These are phyloP conservation scores for Pseudopithomyces chartarum DNA, from an alignment of 2,329 filamentous ascomycete genomes.

Conservation along the genomic window DNA sequence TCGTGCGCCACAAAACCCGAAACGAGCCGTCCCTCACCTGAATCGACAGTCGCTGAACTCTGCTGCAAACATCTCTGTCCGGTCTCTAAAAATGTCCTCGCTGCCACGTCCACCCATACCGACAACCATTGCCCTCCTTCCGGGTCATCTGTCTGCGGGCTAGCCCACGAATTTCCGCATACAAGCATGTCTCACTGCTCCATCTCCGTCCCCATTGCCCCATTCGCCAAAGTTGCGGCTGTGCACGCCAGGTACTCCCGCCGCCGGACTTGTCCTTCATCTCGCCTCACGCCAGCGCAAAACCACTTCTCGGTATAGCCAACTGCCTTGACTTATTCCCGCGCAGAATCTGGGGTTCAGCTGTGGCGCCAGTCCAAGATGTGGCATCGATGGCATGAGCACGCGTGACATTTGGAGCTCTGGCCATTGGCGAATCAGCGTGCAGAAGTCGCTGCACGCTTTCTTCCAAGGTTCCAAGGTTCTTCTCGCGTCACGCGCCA, in stretches of 20 bases:
- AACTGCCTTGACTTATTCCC: background rate
- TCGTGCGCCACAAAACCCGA: background rate
- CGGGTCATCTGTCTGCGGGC: background rate
- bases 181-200: slow-evolving; percentile 1
- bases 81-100: background rate
- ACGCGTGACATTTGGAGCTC: background rate
- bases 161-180: slow-evolving; percentile 4
- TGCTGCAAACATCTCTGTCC: background rate
- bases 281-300: background rate
- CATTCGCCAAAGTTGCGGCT: slow-evolving; percentile 5
- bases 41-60: background rate
- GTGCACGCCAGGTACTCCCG: background rate
- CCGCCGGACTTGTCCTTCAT: background rate
- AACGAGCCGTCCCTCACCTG: background rate
- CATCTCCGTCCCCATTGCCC: slow-evolving; percentile 3
- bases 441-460: background rate
- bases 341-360: background rate
- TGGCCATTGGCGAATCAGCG: background rate
- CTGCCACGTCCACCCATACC: background rate
- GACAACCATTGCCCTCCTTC: background rate
- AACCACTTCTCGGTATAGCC: background rate
- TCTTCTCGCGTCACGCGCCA: background rate
- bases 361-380: background rate
- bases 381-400: background rate
- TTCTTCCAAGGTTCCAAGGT: no score